phyloP scores from a whole-genome alignment of 2,329 filamentous ascomycete species.

The Daldinia eschscholtzii region DNA sequence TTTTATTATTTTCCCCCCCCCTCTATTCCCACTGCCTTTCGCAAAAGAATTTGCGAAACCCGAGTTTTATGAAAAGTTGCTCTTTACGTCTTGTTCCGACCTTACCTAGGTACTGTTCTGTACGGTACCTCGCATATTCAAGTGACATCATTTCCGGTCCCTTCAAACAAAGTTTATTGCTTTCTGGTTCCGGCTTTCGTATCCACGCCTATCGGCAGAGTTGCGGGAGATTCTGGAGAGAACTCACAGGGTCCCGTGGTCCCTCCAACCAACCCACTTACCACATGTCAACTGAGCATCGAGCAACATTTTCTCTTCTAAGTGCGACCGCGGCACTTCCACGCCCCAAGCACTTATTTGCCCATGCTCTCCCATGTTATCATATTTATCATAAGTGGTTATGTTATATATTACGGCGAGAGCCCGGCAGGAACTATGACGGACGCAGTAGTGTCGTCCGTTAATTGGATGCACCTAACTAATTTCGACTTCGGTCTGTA shows the following conservation, averaged over 20 bases:
- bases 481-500: slow-evolving; percentile 33
- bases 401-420: slow-evolving; percentile 15
- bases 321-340: slow-evolving; percentile 42
- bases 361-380: slow-evolving; percentile 1
- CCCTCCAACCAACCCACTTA: slow-evolving; percentile 16
- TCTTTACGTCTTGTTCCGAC: slow-evolving; percentile 5
- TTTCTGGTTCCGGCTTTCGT: slow-evolving; percentile 29
- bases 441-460: slow-evolving; percentile 30
- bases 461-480: slow-evolving; percentile 30
- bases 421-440: slow-evolving; percentile 33
- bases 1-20: neutral
- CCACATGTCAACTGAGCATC: slow-evolving; percentile 28
- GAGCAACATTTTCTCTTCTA: slow-evolving; percentile 17
- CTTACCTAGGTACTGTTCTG: neutral
- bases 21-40: neutral
- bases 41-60: slow-evolving; percentile 19
- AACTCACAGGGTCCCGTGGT: slow-evolving; percentile 19
- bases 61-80: slow-evolving; percentile 21
- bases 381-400: slow-evolving; percentile 10
- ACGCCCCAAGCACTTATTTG: slow-evolving; percentile 17
- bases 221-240: slow-evolving; percentile 23
- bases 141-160: slow-evolving; percentile 36
- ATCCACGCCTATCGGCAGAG: slow-evolving; percentile 25
- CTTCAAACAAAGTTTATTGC: slow-evolving; percentile 18
- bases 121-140: slow-evolving; percentile 19